phyloP scores from a whole-genome alignment of 495 filamentous ascomycete species.

The Amphirosellinia nigrospora region DNA sequence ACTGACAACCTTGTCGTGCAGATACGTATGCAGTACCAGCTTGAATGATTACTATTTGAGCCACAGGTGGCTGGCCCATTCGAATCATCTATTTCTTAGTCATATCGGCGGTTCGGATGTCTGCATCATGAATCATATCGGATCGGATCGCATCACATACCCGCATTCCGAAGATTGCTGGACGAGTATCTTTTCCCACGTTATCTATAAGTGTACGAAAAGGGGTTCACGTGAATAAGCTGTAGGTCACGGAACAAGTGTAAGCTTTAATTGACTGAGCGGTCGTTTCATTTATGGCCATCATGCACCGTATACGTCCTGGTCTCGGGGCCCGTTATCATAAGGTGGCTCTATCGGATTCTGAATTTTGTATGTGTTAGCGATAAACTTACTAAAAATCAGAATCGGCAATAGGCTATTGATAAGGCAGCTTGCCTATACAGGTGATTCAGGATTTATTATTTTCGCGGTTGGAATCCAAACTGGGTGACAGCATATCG shows the following conservation, averaged over 20 bases:
- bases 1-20: not conserved
- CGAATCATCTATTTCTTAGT: not conserved
- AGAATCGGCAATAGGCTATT: not conserved
- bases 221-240: not conserved
- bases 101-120: not conserved
- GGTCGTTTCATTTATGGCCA: not conserved
- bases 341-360: not conserved
- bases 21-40: not conserved
- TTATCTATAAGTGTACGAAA: not conserved
- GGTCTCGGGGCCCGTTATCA: not conserved
- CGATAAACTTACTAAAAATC: not conserved
- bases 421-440: not conserved
- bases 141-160: constrained; percentile 12
- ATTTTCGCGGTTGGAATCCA: not conserved
- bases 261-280: not conserved
- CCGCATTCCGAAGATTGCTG: not conserved
- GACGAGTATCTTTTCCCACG: not conserved
- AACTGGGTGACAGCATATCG: not conserved
- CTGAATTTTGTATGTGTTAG: not conserved
- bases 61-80: not conserved
- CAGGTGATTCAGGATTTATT: not conserved
- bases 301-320: not conserved
- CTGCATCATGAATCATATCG: not conserved
- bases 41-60: not conserved
- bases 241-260: not conserved